Conservation (phyloP, 108 stramenopile genomes). For the Cyclotella atomus region DNA sequence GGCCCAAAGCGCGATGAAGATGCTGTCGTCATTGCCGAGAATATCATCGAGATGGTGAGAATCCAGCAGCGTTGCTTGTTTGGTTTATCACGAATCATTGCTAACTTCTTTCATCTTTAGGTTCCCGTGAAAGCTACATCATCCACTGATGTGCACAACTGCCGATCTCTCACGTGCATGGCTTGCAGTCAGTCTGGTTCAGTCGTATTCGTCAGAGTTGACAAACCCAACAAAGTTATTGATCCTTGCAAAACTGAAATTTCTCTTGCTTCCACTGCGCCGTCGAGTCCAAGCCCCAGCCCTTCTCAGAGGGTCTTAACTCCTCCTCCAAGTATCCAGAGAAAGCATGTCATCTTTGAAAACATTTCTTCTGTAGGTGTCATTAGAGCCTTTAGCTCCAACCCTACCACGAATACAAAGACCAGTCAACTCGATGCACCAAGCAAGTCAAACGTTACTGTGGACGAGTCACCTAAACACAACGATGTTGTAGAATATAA, state of each 20-base stretch:
- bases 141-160: slow-evolving; percentile 4
- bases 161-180: neutral
- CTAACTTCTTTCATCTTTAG: neutral
- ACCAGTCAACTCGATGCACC: too few species aligned
- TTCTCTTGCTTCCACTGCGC: slow-evolving; percentile 7
- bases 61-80: neutral
- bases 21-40: neutral
- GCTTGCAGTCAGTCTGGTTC: neutral
- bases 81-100: neutral
- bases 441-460: too few species aligned
- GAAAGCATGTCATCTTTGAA: slow-evolving; percentile 1
- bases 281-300: slow-evolving; percentile 8
- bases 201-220: neutral
- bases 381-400: neutral
- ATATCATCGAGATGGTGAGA: neutral
- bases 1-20: neutral
- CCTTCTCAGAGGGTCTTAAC: neutral
- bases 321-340: neutral
- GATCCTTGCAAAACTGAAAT: neutral
- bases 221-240: neutral
- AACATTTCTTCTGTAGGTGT: slow-evolving; percentile 6
- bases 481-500: neutral
- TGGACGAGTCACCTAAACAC: too few species aligned
- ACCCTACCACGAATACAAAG: neutral
- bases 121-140: neutral